Evolutionary conservation across 305 asterid genomes (phyloP), one percentile per base, ranked within the genome.

Genomic region (Rubia peregrina): DNA sequence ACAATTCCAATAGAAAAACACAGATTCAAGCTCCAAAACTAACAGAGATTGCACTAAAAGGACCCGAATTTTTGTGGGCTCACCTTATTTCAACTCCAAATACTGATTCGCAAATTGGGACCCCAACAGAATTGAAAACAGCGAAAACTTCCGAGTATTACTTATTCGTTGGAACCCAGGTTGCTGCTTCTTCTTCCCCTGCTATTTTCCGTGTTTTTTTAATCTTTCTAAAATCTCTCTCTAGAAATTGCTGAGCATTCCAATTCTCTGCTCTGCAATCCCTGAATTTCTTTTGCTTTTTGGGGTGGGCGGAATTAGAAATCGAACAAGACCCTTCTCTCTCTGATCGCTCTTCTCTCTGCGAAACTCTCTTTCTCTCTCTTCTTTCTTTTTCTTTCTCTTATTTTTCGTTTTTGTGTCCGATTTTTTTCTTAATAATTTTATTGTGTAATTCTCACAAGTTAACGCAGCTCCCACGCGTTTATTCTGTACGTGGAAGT

Each of bases 311-410:
- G 33, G 70, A 73, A 69, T 65, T 60, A 48, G 64, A 84, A 89
- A 84, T 78, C 79, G 83, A 81, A 80, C 81, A 83, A 80, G 82
- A 83, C 84, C 81, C 80, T 78, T 81, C 71, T 68, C 76, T 68
- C 83, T 49, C 76, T 67, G 80, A 78, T 78, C 85, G 76, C 85
- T 75, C 79, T 68, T 61, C 74, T 55, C 74, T 60, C 75, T 67
- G 41, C 79, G 68, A 55, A 61, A 73, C 79, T 70, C 74, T 33
- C 72, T 56, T 44, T 53, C 79, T 70, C 72, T 63, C 70, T 68
- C 66, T 62, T 71, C 49, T 61, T 66, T 77, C 49, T 76, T 49
- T 49, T 74, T 70, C 70, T 68, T 76, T 70, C 77, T 77, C 73
- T 67, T 74, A 60, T 74, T 65, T 66, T 71, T 74, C 78, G 75